Percentiles rank a stretch among this genome's conserved stretches.
phyloP scores from a whole-genome alignment of 257 asterid genomes.

The Scutellaria barbata region DNA sequence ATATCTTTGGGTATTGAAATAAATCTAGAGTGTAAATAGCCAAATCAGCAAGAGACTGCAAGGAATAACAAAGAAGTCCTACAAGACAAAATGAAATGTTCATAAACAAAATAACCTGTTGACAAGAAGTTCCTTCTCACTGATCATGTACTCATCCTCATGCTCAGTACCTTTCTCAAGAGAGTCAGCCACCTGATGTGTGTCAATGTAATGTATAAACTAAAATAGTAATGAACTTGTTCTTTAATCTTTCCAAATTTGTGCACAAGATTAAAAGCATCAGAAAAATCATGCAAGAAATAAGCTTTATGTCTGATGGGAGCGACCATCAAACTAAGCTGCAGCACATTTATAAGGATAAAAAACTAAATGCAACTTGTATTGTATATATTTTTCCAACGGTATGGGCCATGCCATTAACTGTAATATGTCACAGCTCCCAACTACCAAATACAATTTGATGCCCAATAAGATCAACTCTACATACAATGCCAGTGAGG shows the following conservation, averaged over 20 bases:
- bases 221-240: slow-evolving; percentile 8
- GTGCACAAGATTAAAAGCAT: background rate
- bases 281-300: too few relatives aligned
- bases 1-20: slow-evolving; percentile 94
- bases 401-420: too few relatives aligned
- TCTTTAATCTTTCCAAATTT: slow-evolving; percentile 9
- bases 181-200: slow-evolving; percentile 82
- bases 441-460: too few relatives aligned
- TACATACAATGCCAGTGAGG: too few relatives aligned
- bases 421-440: too few relatives aligned
- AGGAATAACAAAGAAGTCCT: background rate
- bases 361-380: too few relatives aligned
- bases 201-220: slow-evolving; percentile 8
- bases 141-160: slow-evolving; percentile 97
- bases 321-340: too few relatives aligned
- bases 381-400: too few relatives aligned
- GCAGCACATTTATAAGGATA: too few relatives aligned
- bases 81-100: background rate
- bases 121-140: slow-evolving; percentile 94
- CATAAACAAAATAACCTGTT: slow-evolving; percentile 59
- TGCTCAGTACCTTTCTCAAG: slow-evolving; percentile 99
- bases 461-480: too few relatives aligned
- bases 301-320: too few relatives aligned
- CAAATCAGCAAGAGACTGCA: slow-evolving; percentile 33
- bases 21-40: slow-evolving; percentile 55